Conservation (phyloP, 2,329 filamentous ascomycete genomes). For the Trichoderma endophyticum region DNA sequence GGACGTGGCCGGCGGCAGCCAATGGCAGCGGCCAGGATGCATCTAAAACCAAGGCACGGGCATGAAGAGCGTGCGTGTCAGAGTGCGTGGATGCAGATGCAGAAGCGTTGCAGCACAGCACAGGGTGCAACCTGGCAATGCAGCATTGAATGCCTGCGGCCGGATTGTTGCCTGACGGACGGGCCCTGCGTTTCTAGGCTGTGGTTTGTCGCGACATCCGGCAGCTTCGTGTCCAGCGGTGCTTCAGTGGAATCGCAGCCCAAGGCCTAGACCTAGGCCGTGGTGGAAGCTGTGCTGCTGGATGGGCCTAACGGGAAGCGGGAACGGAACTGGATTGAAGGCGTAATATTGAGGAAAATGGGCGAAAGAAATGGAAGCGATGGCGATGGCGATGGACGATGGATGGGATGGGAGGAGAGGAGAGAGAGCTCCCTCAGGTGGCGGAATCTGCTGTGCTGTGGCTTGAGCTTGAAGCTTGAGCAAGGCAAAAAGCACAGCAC, state of each 20-base stretch:
- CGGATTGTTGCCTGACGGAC: conserved; percentile 11
- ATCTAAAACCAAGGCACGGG: conserved; percentile 1
- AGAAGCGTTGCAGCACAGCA: not conserved
- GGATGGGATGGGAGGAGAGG: not conserved
- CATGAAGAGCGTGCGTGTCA: not conserved
- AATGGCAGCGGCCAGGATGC: not conserved
- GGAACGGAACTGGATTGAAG: not conserved
- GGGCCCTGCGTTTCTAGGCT: not conserved
- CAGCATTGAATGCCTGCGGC: not conserved
- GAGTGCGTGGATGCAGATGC: not conserved
- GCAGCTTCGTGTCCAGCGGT: not conserved
- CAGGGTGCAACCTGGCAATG: not conserved
- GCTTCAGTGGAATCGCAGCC: not conserved
- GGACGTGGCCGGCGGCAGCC: not conserved
- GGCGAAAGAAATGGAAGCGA: too few species aligned
- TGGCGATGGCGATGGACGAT: too few species aligned
- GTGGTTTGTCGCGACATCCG: not conserved
- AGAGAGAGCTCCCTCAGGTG: not conserved
- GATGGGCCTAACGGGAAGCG: not conserved
- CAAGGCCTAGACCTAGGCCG: not conserved
- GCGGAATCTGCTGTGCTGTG: not conserved
- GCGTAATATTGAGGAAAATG: not conserved
- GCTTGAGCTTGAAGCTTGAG: not conserved
- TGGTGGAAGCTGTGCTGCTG: not conserved
- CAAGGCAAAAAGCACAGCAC: not conserved